Evolutionary conservation across 768 basidiomycete species (phyloP).

Genomic region (Xerocomellus intermedius): DNA sequence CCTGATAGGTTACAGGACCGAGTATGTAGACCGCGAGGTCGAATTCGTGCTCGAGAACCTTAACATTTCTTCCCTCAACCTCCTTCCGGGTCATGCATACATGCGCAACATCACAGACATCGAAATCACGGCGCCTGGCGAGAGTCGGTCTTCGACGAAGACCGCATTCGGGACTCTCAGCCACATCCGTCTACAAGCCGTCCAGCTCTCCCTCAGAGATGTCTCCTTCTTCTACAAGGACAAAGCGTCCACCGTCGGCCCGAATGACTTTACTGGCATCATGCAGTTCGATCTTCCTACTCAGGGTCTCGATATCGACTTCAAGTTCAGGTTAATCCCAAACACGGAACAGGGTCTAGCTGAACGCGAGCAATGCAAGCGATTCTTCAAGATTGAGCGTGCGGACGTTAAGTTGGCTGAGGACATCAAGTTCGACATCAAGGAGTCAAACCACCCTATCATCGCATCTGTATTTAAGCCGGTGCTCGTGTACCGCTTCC

Average conservation of each 20-base stretch:
- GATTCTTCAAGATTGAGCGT: conserved; percentile 60
- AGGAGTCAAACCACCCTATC: conserved; percentile 62
- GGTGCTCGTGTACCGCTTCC: conserved; percentile 53
- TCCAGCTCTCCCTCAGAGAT: conserved; percentile 61
- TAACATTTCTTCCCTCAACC: conserved; percentile 61
- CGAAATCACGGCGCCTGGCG: conserved; percentile 46
- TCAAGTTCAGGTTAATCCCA: conserved; percentile 64
- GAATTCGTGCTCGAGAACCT: conserved; percentile 78
- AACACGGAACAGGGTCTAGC: conserved; percentile 39
- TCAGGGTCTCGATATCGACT: conserved; percentile 66
- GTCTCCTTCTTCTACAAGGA: conserved; percentile 77
- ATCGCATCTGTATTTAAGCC: conserved; percentile 63
- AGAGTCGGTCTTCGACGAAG: conserved; percentile 33
- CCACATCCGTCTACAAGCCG: conserved; percentile 60
- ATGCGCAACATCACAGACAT: conserved; percentile 69
- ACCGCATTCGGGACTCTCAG: conserved; percentile 63
- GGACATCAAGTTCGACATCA: conserved; percentile 52
- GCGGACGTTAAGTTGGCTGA: conserved; percentile 55
- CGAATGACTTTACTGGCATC: conserved; percentile 59
- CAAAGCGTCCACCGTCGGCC: conserved; percentile 51
- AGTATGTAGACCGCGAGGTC: conserved; percentile 64
- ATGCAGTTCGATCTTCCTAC: conserved; percentile 60
- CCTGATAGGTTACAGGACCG: conserved; percentile 45
- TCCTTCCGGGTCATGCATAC: conserved; percentile 69
- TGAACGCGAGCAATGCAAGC: conserved; percentile 44